Evolutionary conservation across 371 early-diverging fungal species (phyloP).

Genomic region (Saksenaea vasiformis): DNA sequence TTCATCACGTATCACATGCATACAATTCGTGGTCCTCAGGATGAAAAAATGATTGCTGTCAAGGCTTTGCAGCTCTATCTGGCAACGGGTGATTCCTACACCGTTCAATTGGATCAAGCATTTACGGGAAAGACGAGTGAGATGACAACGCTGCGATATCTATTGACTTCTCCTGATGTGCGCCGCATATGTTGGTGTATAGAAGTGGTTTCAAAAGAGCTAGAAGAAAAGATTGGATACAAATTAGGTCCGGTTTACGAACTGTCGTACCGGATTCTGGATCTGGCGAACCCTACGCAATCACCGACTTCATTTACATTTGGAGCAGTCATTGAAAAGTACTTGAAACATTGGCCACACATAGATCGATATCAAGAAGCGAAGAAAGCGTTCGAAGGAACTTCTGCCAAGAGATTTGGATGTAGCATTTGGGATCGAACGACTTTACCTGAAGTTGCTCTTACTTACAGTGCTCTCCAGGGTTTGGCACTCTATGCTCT

Average conservation of each 20-base stretch:
- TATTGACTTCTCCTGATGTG: slow-evolving; percentile 27
- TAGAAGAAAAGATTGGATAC: slow-evolving; percentile 24
- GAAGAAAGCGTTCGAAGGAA: slow-evolving; percentile 10
- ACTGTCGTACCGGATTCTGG: slow-evolving; percentile 8
- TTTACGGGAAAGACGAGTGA: slow-evolving; percentile 8
- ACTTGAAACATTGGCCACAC: slow-evolving; percentile 20
- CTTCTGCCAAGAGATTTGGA: slow-evolving; percentile 17
- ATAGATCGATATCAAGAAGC: slow-evolving; percentile 8
- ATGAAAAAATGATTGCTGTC: neutral
- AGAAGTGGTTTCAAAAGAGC: slow-evolving; percentile 3
- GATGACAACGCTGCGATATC: neutral
- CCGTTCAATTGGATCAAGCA: slow-evolving; percentile 23
- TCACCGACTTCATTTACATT: neutral
- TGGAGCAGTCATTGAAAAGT: neutral
- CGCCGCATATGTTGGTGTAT: slow-evolving; percentile 32
- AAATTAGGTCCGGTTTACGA: slow-evolving; percentile 22
- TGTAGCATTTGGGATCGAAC: slow-evolving; percentile 29
- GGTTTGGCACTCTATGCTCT: slow-evolving; percentile 19
- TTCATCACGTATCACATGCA: slow-evolving; percentile 26
- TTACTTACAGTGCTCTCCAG: slow-evolving; percentile 29
- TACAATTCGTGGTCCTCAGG: neutral
- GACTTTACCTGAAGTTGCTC: slow-evolving; percentile 7
- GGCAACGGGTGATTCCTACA: slow-evolving; percentile 27
- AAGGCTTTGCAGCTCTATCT: slow-evolving; percentile 37
- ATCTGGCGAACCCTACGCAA: neutral